phyloP scores from a whole-genome alignment of 768 basidiomycete species.

The Leccinum boreale region DNA sequence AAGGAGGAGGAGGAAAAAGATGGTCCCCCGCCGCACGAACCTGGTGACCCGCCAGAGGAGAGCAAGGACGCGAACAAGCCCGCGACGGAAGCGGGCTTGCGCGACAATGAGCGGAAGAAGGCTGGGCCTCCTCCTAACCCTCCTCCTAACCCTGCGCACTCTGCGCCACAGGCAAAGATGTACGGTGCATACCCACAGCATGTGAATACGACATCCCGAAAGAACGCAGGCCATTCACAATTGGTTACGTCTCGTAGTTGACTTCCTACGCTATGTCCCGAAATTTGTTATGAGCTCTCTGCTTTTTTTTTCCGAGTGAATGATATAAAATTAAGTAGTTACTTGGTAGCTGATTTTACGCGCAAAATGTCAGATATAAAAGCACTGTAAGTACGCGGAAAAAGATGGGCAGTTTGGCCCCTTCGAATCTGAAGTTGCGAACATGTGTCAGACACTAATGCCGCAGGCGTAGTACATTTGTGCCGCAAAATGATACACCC shows the following conservation, averaged over 20 bases:
- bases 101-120: neutral
- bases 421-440: neutral
- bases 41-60: neutral
- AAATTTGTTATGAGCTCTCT: neutral
- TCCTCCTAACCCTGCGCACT: too few relatives aligned
- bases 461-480: neutral
- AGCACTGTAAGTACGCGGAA: too few relatives aligned
- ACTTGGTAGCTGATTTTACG: neutral
- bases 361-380: too few relatives aligned
- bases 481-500: conserved; percentile 1
- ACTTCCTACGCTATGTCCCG: neutral
- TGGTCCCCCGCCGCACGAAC: too few relatives aligned
- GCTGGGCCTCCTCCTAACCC: too few relatives aligned
- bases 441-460: neutral
- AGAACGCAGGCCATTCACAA: too few relatives aligned
- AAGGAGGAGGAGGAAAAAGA: neutral
- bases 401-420: too few relatives aligned
- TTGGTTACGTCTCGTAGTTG: neutral
- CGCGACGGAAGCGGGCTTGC: too few relatives aligned
- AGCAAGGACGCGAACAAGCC: neutral
- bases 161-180: too few relatives aligned
- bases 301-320: neutral
- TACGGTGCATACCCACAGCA: too few relatives aligned
- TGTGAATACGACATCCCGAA: too few relatives aligned
- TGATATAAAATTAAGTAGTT: neutral